Conservation (phyloP, 768 basidiomycete genomes). For the Termitomyces bulborhizus region DNA sequence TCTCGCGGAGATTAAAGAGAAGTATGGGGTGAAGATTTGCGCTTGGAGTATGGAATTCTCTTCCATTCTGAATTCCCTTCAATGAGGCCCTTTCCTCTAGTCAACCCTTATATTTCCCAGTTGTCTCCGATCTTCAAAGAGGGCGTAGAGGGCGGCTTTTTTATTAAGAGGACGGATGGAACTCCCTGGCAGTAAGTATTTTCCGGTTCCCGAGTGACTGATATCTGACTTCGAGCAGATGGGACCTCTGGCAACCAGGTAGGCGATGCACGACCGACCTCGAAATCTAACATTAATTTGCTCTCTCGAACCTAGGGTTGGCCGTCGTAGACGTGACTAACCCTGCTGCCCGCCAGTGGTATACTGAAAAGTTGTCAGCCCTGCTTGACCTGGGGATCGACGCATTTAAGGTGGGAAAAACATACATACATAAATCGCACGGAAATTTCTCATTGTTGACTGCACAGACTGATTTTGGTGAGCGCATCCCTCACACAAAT, state of each 20-base stretch:
- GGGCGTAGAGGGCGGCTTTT: conserved; percentile 59
- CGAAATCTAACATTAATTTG: neutral
- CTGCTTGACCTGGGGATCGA: conserved; percentile 53
- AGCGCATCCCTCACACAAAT: conserved; percentile 64
- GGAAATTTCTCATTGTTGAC: neutral
- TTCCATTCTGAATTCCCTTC: neutral
- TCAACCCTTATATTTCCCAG: conserved; percentile 74
- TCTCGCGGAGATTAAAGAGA: conserved; percentile 50
- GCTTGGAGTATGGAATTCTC: conserved; percentile 46
- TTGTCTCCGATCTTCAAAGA: conserved; percentile 65
- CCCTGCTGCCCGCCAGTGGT: conserved; percentile 53
- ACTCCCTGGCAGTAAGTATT: conserved; percentile 57
- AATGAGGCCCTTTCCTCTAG: conserved; percentile 21
- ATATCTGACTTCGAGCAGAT: conserved; percentile 20
- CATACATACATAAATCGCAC: neutral
- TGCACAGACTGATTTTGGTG: conserved; percentile 66
- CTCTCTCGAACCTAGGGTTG: conserved; percentile 22
- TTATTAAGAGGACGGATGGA: conserved; percentile 64
- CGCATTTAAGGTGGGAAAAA: conserved; percentile 44
- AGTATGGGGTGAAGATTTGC: conserved; percentile 65
- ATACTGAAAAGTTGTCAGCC: conserved; percentile 37
- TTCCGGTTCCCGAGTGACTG: conserved; percentile 5
- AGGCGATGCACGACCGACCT: neutral
- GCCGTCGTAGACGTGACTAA: conserved; percentile 60
- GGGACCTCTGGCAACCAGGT: conserved; percentile 64